Percentiles rank a stretch among this genome's conserved stretches.
Evolutionary conservation across 768 basidiomycete species (phyloP).

Genomic region (Rhizopogon vulgaris): DNA sequence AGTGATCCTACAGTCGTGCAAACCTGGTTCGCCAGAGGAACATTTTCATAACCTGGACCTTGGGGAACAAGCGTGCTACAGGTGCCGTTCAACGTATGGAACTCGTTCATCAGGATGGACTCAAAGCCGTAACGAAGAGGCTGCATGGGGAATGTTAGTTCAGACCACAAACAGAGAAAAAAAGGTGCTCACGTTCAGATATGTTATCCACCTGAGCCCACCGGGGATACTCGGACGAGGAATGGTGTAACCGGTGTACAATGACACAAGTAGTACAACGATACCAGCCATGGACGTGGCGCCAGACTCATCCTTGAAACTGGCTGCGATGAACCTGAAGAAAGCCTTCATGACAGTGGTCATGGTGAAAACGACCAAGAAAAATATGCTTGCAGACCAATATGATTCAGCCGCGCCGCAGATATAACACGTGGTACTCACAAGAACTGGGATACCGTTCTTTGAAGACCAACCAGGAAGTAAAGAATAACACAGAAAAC

Average conservation of each 20-base stretch:
- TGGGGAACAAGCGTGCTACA: conserved; percentile 27
- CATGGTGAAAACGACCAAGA: conserved; percentile 46
- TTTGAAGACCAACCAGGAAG: conserved; percentile 15
- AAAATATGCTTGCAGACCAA: conserved; percentile 46
- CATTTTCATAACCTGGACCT: conserved; percentile 29
- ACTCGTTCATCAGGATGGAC: conserved; percentile 42
- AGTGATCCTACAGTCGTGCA: conserved; percentile 37
- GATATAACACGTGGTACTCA: conserved; percentile 14
- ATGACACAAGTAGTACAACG: conserved; percentile 30
- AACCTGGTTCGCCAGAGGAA: conserved; percentile 30
- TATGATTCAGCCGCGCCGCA: conserved; percentile 34
- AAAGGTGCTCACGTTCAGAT: conserved; percentile 24
- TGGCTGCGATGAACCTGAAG: conserved; percentile 62
- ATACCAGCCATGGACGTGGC: conserved; percentile 33
- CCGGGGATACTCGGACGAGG: conserved; percentile 10
- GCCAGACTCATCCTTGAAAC: conserved; percentile 44
- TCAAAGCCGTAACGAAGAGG: conserved; percentile 23
- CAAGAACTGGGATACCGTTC: conserved; percentile 13
- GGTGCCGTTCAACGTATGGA: conserved; percentile 31
- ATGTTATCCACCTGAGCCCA: conserved; percentile 13
- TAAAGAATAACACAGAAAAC: conserved; percentile 12
- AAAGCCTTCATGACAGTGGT: conserved; percentile 66
- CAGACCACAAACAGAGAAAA: conserved; percentile 29
- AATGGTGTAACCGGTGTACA: conserved; percentile 38
- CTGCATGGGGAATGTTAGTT: conserved; percentile 26